Percentiles rank a stretch among this genome's conserved stretches.
Conservation (phyloP, 2,329 filamentous ascomycete species). For the Leptographium wingfieldii region DNA sequence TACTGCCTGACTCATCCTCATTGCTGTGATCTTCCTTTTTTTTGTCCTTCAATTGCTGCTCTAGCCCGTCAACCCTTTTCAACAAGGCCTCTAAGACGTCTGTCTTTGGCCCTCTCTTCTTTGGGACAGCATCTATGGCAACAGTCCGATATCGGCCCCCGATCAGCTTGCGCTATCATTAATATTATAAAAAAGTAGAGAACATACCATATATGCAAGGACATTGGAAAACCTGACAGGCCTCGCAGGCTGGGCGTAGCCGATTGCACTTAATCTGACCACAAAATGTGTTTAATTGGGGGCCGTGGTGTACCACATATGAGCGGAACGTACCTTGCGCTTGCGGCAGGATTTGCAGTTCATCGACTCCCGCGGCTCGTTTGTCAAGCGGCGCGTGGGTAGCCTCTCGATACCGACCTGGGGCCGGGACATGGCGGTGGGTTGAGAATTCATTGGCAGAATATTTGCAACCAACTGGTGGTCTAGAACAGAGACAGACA, state of each 20-base stretch:
- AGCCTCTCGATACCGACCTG: conserved; percentile 73
- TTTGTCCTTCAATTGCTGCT: conserved; percentile 59
- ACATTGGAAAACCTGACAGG: conserved; percentile 80
- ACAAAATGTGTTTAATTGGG: background rate
- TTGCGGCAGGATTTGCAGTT: conserved; percentile 93
- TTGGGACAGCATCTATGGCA: conserved; percentile 66
- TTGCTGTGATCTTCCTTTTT: conserved; percentile 33
- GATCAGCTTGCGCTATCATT: background rate
- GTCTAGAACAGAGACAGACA: conserved; percentile 28
- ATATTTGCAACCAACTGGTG: conserved; percentile 28
- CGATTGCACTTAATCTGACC: conserved; percentile 82
- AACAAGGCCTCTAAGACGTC: conserved; percentile 75
- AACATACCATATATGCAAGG: conserved; percentile 73
- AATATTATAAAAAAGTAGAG: conserved; percentile 4
- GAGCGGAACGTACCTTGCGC: conserved; percentile 55
- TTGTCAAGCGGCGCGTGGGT: conserved; percentile 55
- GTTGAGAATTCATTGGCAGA: conserved; percentile 26
- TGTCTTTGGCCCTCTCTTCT: conserved; percentile 82
- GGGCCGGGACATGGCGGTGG: conserved; percentile 53
- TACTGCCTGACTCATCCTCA: conserved; percentile 6
- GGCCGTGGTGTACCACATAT: background rate
- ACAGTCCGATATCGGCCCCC: background rate
- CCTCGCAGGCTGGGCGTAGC: conserved; percentile 71
- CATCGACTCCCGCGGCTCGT: conserved; percentile 79
- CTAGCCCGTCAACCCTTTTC: conserved; percentile 74